Evolutionary conservation across 108 stramenopile genomes (phyloP), one percentile per base, ranked within the genome.

Genomic region (Cyclotella cryptica): DNA sequence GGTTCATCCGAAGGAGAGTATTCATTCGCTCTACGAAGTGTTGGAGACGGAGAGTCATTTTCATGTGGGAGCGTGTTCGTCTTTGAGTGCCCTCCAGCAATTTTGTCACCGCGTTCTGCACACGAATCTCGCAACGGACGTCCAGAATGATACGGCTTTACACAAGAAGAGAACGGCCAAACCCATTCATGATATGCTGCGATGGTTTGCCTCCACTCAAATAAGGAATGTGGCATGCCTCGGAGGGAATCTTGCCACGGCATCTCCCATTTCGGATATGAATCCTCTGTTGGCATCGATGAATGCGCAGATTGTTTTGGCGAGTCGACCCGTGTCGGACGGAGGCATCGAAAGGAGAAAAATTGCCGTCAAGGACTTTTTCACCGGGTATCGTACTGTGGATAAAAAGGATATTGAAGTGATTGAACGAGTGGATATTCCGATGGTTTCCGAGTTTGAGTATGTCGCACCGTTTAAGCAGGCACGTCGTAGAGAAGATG

Each of bases 161-260:
- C 35, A 5, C 4, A 35, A 28, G 39, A 47, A 17, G 11, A 83
- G 91, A 42, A 91, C 89, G 0, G 84, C 89, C 18, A 63, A 70
- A 54, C 95, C 96, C 10, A 94, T 95, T 54, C 89, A 92, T 29
- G 87, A 96, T 64, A 97, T 98, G 96, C 83, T 98, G 43, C 86
- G 96, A 8, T 98, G 98, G 98, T 98, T 98, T 69, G 98, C 97
- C 13, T 97, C 97, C 6, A 96, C 94, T 14, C 98, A 98, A 77
- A 97, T 98, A 62, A 84, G 98, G 18, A 98, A 98, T 69, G 96
- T 96, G 30, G 97, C 97, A 0, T 95, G 94, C 62, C 79, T 98
- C 10, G 98, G 95, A 53, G 98, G 98, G 11, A 98, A 97, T 77
- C 83, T 98, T 10, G 98, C 91, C 17, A 97, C 97, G 11, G 98